Evolutionary conservation across 371 early-diverging fungal species (phyloP).

Genomic region (Syncephalastrum monosporum): DNA sequence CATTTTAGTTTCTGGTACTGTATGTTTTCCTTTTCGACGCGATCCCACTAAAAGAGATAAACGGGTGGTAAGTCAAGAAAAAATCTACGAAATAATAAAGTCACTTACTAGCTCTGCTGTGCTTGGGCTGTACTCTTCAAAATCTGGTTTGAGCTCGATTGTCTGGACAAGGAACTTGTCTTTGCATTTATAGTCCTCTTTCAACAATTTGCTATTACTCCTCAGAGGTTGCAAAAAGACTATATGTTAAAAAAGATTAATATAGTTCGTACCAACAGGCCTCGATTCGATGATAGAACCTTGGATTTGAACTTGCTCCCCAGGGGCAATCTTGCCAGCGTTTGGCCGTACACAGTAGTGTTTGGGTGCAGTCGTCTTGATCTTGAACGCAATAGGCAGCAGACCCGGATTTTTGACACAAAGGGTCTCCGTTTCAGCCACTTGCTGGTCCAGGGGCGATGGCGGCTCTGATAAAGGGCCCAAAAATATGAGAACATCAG

Average conservation of each 20-base stretch:
- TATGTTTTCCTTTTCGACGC: too few species aligned
- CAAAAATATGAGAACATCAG: too few species aligned
- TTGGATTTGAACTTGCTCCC: slow-evolving; percentile 73
- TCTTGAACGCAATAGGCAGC: slow-evolving; percentile 83
- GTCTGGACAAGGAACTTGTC: slow-evolving; percentile 96
- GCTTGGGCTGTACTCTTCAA: slow-evolving; percentile 14
- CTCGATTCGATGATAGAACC: slow-evolving; percentile 30
- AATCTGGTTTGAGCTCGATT: slow-evolving; percentile 63
- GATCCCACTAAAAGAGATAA: too few species aligned
- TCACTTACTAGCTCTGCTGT: too few species aligned
- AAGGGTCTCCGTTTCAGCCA: too few species aligned
- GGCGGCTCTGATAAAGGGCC: too few species aligned
- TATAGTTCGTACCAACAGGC: too few species aligned
- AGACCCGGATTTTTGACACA: too few species aligned
- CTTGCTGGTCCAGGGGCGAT: too few species aligned
- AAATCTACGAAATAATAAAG: too few species aligned
- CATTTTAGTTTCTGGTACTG: too few species aligned
- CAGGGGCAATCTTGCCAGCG: slow-evolving; percentile 82
- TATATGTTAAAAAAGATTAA: slow-evolving; percentile 22
- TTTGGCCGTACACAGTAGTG: slow-evolving; percentile 97
- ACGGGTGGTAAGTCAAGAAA: too few species aligned
- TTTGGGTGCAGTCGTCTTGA: slow-evolving; percentile 98
- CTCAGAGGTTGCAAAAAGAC: slow-evolving; percentile 86
- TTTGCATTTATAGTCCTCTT: slow-evolving; percentile 80
- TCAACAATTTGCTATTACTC: slow-evolving; percentile 66